Evolutionary conservation across 441 rosid species (phyloP), one percentile per base, ranked within the genome.

Genomic region (Bocquillonia castaneifolia): DNA sequence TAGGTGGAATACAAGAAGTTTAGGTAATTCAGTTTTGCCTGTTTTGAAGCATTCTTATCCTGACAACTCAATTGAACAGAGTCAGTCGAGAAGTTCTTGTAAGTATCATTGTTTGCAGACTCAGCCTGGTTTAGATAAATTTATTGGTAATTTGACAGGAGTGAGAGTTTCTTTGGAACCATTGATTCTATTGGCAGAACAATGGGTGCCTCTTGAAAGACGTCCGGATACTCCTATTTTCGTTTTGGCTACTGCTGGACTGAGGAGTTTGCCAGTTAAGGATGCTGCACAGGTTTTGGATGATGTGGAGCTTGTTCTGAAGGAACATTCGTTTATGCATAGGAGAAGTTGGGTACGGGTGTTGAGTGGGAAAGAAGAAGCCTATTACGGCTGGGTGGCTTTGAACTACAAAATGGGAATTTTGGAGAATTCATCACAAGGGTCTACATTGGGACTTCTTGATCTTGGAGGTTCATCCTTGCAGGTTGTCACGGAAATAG

Each of bases 391-490:
- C 20, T 87, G 90, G 92, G 79, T 82, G 72, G 85, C 88, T 72
- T 75, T 81, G 64, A 84, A 85, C 59, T 85, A 81, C 64, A 79
- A 74, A 73, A 74, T 81, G 84, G 83, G 84, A 18, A 72, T 61
- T 29, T 78, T 85, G 29, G 75, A 76, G 18, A 79, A 81, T 79
- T 75, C 83, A 26, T 78, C 69, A 1, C 60, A 51, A 22, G 73
- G 66, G 13, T 65, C 82, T 28, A 75, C 83, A 14, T 50, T 77
- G 45, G 92, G 88, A 53, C 88, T 87, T 70, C 83, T 87, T 17
- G 90, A 87, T 77, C 61, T 87, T 63, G 90, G 90, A 71, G 88
- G 87, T 72, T 87, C 90, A 10, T 87, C 90, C 0, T 79, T 85
- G 83, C 90, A 84, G 80, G 76, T 81, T 31, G 87, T 74, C 25